These are phyloP conservation scores for Clitocybe nebularis DNA, from an alignment of 1,284 basidiomycete genomes.

Conservation along the genomic window DNA sequence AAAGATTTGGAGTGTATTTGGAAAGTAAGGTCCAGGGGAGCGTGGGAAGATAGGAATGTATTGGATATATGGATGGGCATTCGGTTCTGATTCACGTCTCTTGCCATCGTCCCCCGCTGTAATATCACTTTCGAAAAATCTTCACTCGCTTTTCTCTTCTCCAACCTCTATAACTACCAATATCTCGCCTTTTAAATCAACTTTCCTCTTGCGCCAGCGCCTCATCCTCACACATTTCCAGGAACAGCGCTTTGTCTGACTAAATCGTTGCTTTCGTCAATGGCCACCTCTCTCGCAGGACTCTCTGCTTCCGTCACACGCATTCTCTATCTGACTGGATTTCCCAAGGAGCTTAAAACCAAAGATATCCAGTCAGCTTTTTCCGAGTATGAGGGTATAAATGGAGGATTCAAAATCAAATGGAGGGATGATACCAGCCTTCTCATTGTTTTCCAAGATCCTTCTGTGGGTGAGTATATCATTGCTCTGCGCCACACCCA, in stretches of 20 bases:
- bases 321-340: constrained; percentile 89
- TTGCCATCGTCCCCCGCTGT: constrained; percentile 12
- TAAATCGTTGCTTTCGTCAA: constrained; percentile 19
- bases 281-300: constrained; percentile 64
- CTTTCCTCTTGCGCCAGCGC: constrained; percentile 6
- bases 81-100: constrained; percentile 3
- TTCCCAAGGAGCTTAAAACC: constrained; percentile 94
- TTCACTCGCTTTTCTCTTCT: constrained; percentile 19
- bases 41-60: constrained; percentile 13
- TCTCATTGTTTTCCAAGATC: constrained; percentile 90
- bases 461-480: constrained; percentile 65
- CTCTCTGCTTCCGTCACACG: constrained; percentile 94
- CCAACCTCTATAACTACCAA: constrained; percentile 8
- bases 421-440: constrained; percentile 98
- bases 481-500: neutral
- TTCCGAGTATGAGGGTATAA: constrained; percentile 81
- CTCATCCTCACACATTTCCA: constrained; percentile 3
- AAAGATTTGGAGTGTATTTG: constrained; percentile 26
- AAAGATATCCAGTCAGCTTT: constrained; percentile 93
- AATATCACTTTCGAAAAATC: constrained; percentile 16
- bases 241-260: constrained; percentile 1
- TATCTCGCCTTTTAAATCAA: constrained; percentile 15
- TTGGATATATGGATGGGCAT: constrained; percentile 4
- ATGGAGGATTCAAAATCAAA: constrained; percentile 97
- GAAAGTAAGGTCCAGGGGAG: constrained; percentile 6